Conservation (phyloP, 805 yeast species). For the Candida koratica region DNA sequence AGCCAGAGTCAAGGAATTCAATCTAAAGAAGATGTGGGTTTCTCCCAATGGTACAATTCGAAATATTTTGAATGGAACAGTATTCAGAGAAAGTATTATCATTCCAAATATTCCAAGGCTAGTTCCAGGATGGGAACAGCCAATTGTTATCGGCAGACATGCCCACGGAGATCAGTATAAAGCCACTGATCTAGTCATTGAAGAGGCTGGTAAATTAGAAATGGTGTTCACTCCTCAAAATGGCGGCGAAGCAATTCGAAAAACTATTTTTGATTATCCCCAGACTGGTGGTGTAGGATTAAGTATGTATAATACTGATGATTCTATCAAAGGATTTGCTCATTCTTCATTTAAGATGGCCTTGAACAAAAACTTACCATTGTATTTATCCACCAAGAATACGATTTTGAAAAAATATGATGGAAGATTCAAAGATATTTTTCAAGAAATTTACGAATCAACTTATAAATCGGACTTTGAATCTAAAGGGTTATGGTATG, state of each 20-base stretch:
- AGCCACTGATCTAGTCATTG: slow-evolving; percentile 69
- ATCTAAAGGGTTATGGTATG: slow-evolving; percentile 60
- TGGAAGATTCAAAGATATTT: slow-evolving; percentile 78
- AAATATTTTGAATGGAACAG: slow-evolving; percentile 78
- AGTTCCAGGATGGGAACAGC: slow-evolving; percentile 77
- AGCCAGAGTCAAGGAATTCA: slow-evolving; percentile 70
- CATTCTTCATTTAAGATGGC: slow-evolving; percentile 78
- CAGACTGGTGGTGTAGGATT: slow-evolving; percentile 76
- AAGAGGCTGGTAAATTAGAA: slow-evolving; percentile 64
- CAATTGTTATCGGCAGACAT: slow-evolving; percentile 82
- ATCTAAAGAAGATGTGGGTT: slow-evolving; percentile 75
- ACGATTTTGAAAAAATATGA: slow-evolving; percentile 79
- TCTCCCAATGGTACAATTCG: slow-evolving; percentile 85
- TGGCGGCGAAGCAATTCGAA: slow-evolving; percentile 46
- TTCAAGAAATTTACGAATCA: slow-evolving; percentile 60
- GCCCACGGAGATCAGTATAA: slow-evolving; percentile 84
- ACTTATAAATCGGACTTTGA: slow-evolving; percentile 58
- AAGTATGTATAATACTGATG: slow-evolving; percentile 82
- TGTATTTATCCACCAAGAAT: slow-evolving; percentile 72
- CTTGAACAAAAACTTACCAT: slow-evolving; percentile 55
- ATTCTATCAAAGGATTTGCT: slow-evolving; percentile 72
- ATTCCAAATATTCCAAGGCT: slow-evolving; percentile 74
- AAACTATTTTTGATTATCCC: slow-evolving; percentile 58
- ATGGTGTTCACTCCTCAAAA: slow-evolving; percentile 61
- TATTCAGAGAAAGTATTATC: slow-evolving; percentile 79